Base-by-base conservation (phyloP, 1,139 yeast genomes). In the Suhomyces wounanorum region DNA sequence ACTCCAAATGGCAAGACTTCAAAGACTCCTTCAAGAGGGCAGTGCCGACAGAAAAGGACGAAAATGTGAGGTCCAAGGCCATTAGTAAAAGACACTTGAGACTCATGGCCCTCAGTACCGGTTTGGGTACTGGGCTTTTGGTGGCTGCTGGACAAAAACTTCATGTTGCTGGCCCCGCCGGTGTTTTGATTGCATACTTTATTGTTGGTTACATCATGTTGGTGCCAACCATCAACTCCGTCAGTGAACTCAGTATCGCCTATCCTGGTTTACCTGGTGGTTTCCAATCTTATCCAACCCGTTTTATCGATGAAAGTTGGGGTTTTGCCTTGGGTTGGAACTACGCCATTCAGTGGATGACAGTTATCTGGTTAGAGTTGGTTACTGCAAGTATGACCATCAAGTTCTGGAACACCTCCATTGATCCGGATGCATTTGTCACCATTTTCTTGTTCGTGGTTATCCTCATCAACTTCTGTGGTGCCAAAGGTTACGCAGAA, bases 261-360 rank as follows among this genome's bases (percentile, higher is more conserved):
- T 71, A 67, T 56, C 59, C 68, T 9, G 57, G 58, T 11, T 57
- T 69, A 45, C 68, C 69, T 26, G 75, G 75, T 16, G 76, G 75
- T 10, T 71, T 71, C 59, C 70, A 69, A 51, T 65, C 68, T 48
- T 71, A 66, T 57, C 69, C 66, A 43, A 49, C 65, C 36, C 70
- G 69, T 55, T 71, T 71, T 46, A 66, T 71, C 47, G 74, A 69
- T 53, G 72, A 68, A 47, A 61, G 68, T 52, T 58, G 65, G 49
- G 74, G 74, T 8, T 70, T 70, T 57, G 73, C 75, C 1, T 61
- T 71, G 48, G 75, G 74, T 14, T 69, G 73, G 73, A 70, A 68
- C 56, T 70, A 71, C 59, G 67, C 69, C 47, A 57, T 69, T 48
- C 73, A 69, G 54, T 71, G 76, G 76, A 58, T 63, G 17, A 61